Evolutionary conservation across 345 rosid species (phyloP), one percentile per base, ranked within the genome.

Genomic region (Bruguiera gymnorhiza): DNA sequence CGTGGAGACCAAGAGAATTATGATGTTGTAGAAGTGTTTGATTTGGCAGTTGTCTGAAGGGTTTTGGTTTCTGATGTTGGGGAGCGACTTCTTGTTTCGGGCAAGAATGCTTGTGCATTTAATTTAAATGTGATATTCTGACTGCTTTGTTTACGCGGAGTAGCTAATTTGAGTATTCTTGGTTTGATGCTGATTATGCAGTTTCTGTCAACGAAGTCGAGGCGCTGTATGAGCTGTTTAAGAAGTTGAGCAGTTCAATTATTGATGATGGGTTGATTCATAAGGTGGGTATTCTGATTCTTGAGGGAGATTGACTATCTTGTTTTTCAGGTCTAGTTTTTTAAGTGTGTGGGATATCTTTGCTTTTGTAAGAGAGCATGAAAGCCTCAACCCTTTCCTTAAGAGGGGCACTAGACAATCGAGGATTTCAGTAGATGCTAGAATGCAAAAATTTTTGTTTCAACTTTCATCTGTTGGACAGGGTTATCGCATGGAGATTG

Each of bases 141-240:
- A 36, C 16, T 26, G 29, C 20, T 6, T 26, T 39, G 43, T 23
- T 56, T 26, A 3, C 4, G 19, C 5, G 50, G 19, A 13, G 50
- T 43, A 3, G 19, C 50, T 43, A 43, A 43, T 43, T 43, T 13
- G 50, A 43, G 50, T 43, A 43, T 43, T 43, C 50, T 43, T 43
- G 50, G 15, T 43, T 11, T 43, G 50, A 43, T 39, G n/a, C 13
- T 56, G 48, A 23, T 23, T 31, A 37, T 67, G 84, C 84, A 88
- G 93, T 91, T 75, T 74, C 88, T 26, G 83, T 87, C 23, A 87
- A 86, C 61, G 96, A 91, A 68, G 75, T 91, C 78, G 93, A 89
- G 81, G 93, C 96, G 2, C 73, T 91, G 77, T 75, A 74, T 60
- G 96, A 85, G 83, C 80, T 91, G 26, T 91, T 80, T 76, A 85